These are phyloP conservation scores for Mycena galopus DNA, from an alignment of 768 basidiomycete genomes.

Conservation along the genomic window DNA sequence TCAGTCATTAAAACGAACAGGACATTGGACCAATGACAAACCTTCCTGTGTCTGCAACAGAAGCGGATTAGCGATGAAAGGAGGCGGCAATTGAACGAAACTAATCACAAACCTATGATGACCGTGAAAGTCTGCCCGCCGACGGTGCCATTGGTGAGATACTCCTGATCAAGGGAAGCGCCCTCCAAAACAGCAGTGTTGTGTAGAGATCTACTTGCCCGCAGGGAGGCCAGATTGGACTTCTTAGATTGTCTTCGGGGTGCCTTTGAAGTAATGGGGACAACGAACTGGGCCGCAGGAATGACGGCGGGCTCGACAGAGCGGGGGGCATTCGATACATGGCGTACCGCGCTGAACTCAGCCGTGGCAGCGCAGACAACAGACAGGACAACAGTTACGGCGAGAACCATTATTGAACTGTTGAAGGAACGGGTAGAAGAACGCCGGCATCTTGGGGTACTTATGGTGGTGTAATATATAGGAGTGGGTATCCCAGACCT, in stretches of 20 bases:
- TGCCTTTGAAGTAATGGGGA: slow-evolving; percentile 22
- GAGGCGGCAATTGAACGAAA: no score
- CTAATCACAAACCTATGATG: slow-evolving; percentile 36
- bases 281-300: slow-evolving; percentile 31
- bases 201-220: not conserved
- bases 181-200: slow-evolving; percentile 29
- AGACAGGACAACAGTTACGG: not conserved
- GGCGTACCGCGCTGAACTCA: slow-evolving; percentile 8
- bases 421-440: no score
- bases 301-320: slow-evolving; percentile 26
- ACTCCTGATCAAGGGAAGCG: slow-evolving; percentile 34
- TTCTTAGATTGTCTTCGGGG: slow-evolving; percentile 31
- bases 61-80: no score
- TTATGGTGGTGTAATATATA: no score
- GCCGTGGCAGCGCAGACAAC: slow-evolving; percentile 9
- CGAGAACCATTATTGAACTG: slow-evolving; percentile 15
- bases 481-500: no score
- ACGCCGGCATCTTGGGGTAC: no score
- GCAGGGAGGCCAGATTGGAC: slow-evolving; percentile 4
- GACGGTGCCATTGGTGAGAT: slow-evolving; percentile 35
- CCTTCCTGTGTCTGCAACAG: slow-evolving; percentile 41
- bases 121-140: slow-evolving; percentile 36
- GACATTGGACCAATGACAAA: not conserved
- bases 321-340: slow-evolving; percentile 14
- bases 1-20: not conserved